phyloP scores from a whole-genome alignment of 1,284 basidiomycete genomes.

The Fomitopsis pinicola region DNA sequence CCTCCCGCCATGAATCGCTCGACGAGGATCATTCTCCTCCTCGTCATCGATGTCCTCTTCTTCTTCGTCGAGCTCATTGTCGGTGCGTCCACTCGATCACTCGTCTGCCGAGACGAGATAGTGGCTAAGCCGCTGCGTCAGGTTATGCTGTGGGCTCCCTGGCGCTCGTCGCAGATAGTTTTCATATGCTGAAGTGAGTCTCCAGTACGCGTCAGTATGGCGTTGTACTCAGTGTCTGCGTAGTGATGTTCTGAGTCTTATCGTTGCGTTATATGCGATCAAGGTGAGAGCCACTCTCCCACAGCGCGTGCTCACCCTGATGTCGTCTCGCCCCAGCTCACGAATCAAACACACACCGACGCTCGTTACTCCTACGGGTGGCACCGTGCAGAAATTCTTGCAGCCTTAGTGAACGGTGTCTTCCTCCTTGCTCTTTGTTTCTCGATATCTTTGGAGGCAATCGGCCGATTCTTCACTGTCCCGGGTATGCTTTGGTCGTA shows the following conservation, averaged over 20 bases:
- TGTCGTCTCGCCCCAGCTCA: conserved; percentile 40
- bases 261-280: conserved; percentile 97
- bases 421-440: conserved; percentile 96
- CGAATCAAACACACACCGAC: conserved; percentile 47
- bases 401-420: conserved; percentile 93
- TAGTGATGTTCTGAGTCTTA: conserved; percentile 91
- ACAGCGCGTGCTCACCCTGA: conserved; percentile 2
- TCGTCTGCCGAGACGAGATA: background rate
- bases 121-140: conserved; percentile 24
- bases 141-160: conserved; percentile 94
- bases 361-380: conserved; percentile 88
- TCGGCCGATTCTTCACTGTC: conserved; percentile 84
- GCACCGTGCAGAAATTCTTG: conserved; percentile 98
- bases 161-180: conserved; percentile 94
- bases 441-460: conserved; percentile 91
- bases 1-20: conserved; percentile 58
- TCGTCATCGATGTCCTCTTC: conserved; percentile 86
- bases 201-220: background rate
- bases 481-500: conserved; percentile 50
- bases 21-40: conserved; percentile 73
- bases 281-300: conserved; percentile 48
- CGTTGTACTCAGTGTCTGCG: conserved; percentile 7
- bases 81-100: conserved; percentile 41
- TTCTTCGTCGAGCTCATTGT: conserved; percentile 90
- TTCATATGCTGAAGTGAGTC: conserved; percentile 95